A percentile compares a stretch with the other conserved stretches of the same genome.
These are phyloP conservation scores for Fraxinus angustifolia DNA, from an alignment of 305 asterid species.

Conservation along the genomic window DNA sequence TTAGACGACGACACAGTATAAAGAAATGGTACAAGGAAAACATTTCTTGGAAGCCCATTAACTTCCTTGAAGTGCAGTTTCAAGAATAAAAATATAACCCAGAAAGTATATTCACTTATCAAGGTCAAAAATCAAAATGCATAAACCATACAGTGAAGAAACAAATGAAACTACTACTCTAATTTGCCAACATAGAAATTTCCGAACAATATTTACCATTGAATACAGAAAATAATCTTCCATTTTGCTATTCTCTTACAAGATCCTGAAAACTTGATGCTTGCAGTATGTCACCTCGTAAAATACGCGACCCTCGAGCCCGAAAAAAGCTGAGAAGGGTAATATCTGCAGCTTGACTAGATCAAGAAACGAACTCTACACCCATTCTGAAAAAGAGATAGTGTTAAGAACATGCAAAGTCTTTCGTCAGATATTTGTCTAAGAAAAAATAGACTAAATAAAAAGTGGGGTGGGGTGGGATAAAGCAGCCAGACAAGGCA, in stretches of 20 bases:
- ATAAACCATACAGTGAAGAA: background rate
- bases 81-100: background rate
- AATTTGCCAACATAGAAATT: background rate
- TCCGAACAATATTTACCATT: background rate
- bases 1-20: background rate
- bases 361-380: background rate
- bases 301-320: background rate
- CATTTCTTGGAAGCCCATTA: background rate
- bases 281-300: background rate
- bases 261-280: background rate
- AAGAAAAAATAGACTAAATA: slow-evolving; percentile 1
- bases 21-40: background rate
- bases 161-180: background rate
- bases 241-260: background rate
- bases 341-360: background rate
- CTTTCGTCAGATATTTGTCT: background rate
- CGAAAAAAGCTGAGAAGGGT: background rate
- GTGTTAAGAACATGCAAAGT: background rate
- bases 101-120: background rate
- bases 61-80: background rate
- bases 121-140: background rate
- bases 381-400: background rate
- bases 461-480: background rate
- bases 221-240: background rate
- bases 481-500: background rate